Evolutionary conservation across 169 alveolate genomes (phyloP).

Genomic region (Plasmodium gaboni): DNA sequence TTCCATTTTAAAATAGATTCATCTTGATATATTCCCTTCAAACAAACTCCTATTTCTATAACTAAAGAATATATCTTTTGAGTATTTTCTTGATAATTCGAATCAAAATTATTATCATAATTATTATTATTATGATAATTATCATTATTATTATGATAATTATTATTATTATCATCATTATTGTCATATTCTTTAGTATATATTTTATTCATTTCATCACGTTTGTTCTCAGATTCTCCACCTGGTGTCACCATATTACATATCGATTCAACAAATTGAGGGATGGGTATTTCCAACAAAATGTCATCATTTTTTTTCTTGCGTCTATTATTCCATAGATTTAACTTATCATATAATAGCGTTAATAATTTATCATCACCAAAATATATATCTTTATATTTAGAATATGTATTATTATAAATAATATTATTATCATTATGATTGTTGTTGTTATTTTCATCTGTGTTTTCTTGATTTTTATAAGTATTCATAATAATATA

Average conservation of each 20-base stretch:
- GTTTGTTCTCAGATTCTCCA: background rate
- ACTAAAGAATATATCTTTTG: constrained; percentile 9
- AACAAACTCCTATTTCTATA: constrained; percentile 25
- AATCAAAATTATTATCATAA: background rate
- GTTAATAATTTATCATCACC: constrained; percentile 57
- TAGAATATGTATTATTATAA: background rate
- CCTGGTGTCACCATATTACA: background rate
- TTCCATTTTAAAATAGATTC: constrained; percentile 5
- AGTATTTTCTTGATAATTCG: no score
- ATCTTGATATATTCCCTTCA: constrained; percentile 5
- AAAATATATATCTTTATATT: constrained; percentile 25
- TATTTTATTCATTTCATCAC: background rate
- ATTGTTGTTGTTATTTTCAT: background rate
- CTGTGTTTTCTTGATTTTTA: background rate
- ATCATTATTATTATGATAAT: background rate
- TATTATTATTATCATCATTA: background rate
- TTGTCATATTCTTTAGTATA: background rate
- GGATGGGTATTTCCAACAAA: background rate
- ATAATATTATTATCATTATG: background rate
- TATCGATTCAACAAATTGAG: background rate
- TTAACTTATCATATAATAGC: constrained; percentile 35
- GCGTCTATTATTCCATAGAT: constrained; percentile 54
- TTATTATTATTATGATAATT: background rate
- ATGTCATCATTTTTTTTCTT: constrained; percentile 26
- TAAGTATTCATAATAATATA: background rate